Evolutionary conservation across 1,139 yeast species (phyloP), one percentile per base, ranked within the genome.

Genomic region (Arxiozyma bovina): DNA sequence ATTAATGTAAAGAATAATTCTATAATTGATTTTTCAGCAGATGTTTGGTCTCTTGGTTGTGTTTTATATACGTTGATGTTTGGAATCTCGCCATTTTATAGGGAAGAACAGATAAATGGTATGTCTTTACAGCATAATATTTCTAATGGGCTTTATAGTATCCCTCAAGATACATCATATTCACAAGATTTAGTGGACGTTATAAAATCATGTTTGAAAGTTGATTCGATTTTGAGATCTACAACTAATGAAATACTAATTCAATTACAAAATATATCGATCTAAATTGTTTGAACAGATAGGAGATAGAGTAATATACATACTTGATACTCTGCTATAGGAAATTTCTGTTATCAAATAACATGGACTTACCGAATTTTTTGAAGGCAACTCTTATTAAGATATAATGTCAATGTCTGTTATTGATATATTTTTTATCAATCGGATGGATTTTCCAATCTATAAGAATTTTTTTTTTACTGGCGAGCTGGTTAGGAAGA

Each of bases 21-120:
- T 17, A 70, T 71, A 4, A 76, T 91, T 49, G 82, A 84, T 56
- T 96, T 87, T 65, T 78, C 80, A 54, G 83, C 87, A 5, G 98
- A 91, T 66, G 81, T 91, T 21, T 91, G 98, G 98, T 85, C 95
- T 6, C 70, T 90, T 41, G 98, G 98, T 0, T 89, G 97, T 65
- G 74, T 89, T 1, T 67, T 89, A 25, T 91, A 86, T 70, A 81
- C 91, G 1, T 73, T 88, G 60, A 77, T 93, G 70, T 91, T 86
- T 70, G 85, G 87, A 0, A 77, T 77, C 45, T 86, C 96, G 1
- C 98, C 98, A 0, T 91, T 91, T 70, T 96, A 90, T 66, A 78
- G 88, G 65, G 82, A 86, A 64, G 94, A 89, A 61, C 77, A 81
- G 48, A 84, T 85, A 51, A 81, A 83, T 57, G 97, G 97, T 18